A percentile compares a stretch with the other conserved stretches of the same genome.
Conservation (phyloP, 495 filamentous ascomycete genomes). For the Neurospora sp. region DNA sequence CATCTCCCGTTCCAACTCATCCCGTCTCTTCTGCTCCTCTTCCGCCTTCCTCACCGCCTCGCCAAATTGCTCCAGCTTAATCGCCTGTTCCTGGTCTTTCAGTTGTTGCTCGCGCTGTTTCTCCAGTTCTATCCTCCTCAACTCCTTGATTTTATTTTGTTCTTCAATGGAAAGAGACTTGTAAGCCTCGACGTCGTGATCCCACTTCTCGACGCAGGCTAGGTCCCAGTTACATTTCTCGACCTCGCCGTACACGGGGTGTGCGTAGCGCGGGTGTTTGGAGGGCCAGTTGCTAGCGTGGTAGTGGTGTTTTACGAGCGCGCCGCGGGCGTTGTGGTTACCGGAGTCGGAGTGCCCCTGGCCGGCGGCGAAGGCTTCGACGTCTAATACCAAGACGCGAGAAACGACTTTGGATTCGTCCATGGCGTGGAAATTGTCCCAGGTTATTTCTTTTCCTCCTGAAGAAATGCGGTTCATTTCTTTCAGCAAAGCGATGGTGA, state of each 20-base stretch:
- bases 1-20: conserved; percentile 9
- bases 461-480: conserved; percentile 33
- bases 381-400: conserved; percentile 46
- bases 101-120: background rate
- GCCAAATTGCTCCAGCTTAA: conserved; percentile 4
- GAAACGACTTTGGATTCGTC: conserved; percentile 43
- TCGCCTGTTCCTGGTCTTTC: conserved; percentile 7
- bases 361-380: conserved; percentile 52
- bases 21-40: conserved; percentile 6
- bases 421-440: conserved; percentile 47
- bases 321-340: conserved; percentile 44
- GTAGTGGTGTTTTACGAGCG: conserved; percentile 53
- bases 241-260: conserved; percentile 51
- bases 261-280: conserved; percentile 44
- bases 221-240: conserved; percentile 51
- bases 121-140: conserved; percentile 9
- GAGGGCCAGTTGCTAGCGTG: conserved; percentile 50
- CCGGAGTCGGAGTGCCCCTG: conserved; percentile 53
- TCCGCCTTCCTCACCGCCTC: conserved; percentile 3
- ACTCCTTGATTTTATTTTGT: conserved; percentile 32
- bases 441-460: conserved; percentile 24
- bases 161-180: conserved; percentile 32
- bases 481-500: conserved; percentile 44
- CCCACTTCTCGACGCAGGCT: conserved; percentile 46
- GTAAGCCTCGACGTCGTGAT: conserved; percentile 37